phyloP scores from a whole-genome alignment of 139 green algal genomes.

The Coelastrella sp. region DNA sequence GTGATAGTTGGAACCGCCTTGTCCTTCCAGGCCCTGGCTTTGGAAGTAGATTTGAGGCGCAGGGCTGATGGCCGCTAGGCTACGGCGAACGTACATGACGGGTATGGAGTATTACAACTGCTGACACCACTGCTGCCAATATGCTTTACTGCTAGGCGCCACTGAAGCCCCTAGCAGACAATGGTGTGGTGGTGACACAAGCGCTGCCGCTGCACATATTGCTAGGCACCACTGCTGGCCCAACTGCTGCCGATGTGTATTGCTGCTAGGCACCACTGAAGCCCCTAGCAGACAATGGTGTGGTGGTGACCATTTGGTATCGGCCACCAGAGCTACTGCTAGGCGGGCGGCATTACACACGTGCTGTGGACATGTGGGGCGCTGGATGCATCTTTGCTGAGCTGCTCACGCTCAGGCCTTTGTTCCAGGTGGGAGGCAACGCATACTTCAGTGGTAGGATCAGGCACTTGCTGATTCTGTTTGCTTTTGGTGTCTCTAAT shows the following conservation, averaged over 20 bases:
- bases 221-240: no score
- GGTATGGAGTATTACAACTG: conserved; percentile 70
- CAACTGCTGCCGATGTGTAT: no score
- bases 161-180: conserved; percentile 74
- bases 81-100: not conserved
- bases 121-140: not conserved
- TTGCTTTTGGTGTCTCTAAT: not conserved
- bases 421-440: not conserved
- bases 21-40: no score
- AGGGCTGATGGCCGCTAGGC: no score
- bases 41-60: no score
- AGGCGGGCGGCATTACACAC: conserved; percentile 80
- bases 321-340: conserved; percentile 86
- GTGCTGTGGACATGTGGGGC: conserved; percentile 83
- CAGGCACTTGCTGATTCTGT: not conserved
- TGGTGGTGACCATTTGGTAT: conserved; percentile 92
- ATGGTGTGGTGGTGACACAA: conserved; percentile 88
- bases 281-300: conserved; percentile 79
- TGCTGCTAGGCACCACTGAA: conserved; percentile 56
- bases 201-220: no score
- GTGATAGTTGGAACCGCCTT: no score
- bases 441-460: not conserved
- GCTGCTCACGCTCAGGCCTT: conserved; percentile 71
- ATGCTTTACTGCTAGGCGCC: conserved; percentile 44
- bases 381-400: conserved; percentile 89